Conservation (phyloP, 495 filamentous ascomycete genomes). For the Coniosporium apollinis region DNA sequence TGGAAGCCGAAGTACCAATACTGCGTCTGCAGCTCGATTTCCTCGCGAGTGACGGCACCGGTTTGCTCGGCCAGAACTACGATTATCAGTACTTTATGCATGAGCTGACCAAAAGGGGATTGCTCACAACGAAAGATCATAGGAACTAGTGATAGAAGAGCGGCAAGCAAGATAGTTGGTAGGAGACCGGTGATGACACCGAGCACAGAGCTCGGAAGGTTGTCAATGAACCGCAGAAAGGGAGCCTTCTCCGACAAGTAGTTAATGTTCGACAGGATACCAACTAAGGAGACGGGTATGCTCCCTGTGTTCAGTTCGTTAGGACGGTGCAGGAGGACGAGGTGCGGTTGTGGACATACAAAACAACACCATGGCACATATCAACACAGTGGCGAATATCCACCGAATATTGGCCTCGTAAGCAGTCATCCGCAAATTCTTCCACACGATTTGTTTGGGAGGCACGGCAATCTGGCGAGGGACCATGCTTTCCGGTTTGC, state of each 20-base stretch:
- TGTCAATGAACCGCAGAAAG: conserved; percentile 18
- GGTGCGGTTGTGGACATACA: too few species aligned
- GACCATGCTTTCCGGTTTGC: conserved; percentile 10
- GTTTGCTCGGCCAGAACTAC: conserved; percentile 6
- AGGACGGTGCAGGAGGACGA: too few species aligned
- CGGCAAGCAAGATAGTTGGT: conserved; percentile 13
- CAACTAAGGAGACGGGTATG: conserved; percentile 21
- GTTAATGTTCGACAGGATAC: conserved; percentile 13
- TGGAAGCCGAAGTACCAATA: conserved; percentile 24
- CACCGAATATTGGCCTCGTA: conserved; percentile 14
- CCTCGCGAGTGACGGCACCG: conserved; percentile 13
- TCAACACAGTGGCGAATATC: conserved; percentile 13
- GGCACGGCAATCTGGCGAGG: conserved; percentile 15
- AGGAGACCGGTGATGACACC: conserved; percentile 20
- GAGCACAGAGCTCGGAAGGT: conserved; percentile 16
- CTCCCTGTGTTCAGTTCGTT: too few species aligned
- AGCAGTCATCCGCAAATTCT: conserved; percentile 15
- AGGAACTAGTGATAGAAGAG: conserved; percentile 1
- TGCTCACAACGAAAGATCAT: conserved; percentile 16
- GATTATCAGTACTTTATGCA: too few species aligned
- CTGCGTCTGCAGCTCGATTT: conserved; percentile 22
- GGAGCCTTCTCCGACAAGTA: conserved; percentile 19
- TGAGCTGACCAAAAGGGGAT: background rate
- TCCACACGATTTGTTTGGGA: conserved; percentile 23
- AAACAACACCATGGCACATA: conserved; percentile 20